Base-by-base conservation (phyloP, 129 eudicot species). In the Cynara cardunculus region DNA sequence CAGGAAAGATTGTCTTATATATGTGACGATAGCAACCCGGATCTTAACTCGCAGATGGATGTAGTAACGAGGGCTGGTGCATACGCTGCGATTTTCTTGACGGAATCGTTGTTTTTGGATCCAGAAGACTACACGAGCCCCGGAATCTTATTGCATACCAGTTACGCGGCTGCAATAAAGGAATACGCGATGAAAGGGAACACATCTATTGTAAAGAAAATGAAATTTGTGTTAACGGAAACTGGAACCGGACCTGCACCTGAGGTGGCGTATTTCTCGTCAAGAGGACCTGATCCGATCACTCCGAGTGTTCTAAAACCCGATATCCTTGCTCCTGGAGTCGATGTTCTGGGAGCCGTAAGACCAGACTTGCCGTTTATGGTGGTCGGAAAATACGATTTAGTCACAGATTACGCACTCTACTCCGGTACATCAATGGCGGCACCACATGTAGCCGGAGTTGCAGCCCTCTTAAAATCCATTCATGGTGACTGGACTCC, bases 251-350 rank as follows among this genome's bases (percentile, higher is more conserved):
- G 80, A 25, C 88, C 87, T 0, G 89, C 91, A 19, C 94, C 91
- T 5, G 67, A 84, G 56, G 83, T 89, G 1, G 78, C 90, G 0
- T 53, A 16, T 5, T 86, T 75, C 77, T 84, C 90, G n/a, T 89
- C 88, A 11, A 61, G 91, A 19, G 91, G 94, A 44, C 94, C 91
- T 0, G 80, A 78, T 28, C 86, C 86, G 1, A 31, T 81, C 12
- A 87, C 49, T 64, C 90, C 85, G 0, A 44, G 46, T 2, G 67
- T 88, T 68, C 16, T 90, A 31, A 90, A 88, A 75, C 94, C 91
- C 0, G 94, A 87, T 44, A 81, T 90, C n/a, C 87, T 84, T 59
- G 94, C 91, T 25, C 91, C 91, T 0, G 94, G 91, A 12, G 80
- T 82, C 5, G 80, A 85, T 75, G 83, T 90, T 19, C 11, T 88